These are phyloP conservation scores for Claviceps arundinis DNA, from an alignment of 2,329 filamentous ascomycete species.

Conservation along the genomic window DNA sequence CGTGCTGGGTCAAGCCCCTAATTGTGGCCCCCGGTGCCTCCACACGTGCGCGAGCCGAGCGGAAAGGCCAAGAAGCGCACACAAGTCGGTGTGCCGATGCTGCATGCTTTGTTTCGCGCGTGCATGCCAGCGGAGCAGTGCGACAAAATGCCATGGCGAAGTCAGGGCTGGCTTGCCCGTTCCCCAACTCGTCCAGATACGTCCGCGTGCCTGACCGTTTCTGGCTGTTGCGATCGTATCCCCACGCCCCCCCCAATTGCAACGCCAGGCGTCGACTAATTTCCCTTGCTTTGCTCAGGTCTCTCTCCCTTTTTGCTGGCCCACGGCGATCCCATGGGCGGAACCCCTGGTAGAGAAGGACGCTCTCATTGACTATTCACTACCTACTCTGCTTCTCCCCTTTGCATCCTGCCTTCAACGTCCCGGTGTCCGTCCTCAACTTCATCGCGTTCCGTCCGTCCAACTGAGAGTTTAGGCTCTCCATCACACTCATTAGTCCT, in stretches of 20 bases:
- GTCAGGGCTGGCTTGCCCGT: background rate
- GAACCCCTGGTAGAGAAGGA: background rate
- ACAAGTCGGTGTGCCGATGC: background rate
- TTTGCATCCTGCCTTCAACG: slow-evolving; percentile 7
- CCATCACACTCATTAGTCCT: slow-evolving; percentile 39
- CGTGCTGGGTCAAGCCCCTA: background rate
- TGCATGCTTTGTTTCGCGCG: background rate
- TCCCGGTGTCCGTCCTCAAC: slow-evolving; percentile 14
- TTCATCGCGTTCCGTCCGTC: slow-evolving; percentile 24
- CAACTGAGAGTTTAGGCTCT: slow-evolving; percentile 42
- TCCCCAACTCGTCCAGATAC: background rate
- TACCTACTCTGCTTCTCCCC: slow-evolving; percentile 9
- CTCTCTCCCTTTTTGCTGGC: background rate
- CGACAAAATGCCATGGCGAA: background rate
- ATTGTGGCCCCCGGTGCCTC: background rate
- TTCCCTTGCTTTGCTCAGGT: slow-evolving; percentile 1
- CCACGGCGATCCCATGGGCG: background rate
- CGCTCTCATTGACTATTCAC: slow-evolving; percentile 2
- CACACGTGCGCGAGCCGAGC: background rate
- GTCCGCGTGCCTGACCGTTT: background rate
- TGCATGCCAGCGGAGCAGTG: background rate
- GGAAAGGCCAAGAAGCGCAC: background rate
- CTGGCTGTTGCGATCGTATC: background rate
- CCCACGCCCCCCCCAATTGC: background rate
- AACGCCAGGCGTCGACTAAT: slow-evolving; percentile 2